These are phyloP conservation scores for Talaromyces piceae DNA, from an alignment of 2,329 filamentous ascomycete genomes.

Conservation along the genomic window DNA sequence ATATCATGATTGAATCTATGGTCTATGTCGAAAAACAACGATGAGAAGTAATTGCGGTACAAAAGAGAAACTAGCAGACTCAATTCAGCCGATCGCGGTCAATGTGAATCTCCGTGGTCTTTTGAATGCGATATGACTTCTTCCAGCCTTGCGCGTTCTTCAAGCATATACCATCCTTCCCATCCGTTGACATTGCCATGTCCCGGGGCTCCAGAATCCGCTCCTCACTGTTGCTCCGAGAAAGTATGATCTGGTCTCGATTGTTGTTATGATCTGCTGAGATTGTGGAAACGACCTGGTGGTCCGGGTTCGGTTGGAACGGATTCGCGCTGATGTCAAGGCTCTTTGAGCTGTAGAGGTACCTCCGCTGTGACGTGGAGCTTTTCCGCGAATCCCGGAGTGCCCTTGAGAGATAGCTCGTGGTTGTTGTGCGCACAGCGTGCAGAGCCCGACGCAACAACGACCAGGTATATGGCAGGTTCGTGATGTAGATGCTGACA, in stretches of 20 bases:
- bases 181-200: neutral
- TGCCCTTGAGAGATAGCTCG: neutral
- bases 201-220: constrained; percentile 1
- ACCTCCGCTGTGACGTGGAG: neutral
- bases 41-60: no score
- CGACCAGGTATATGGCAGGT: constrained; percentile 39
- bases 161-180: constrained; percentile 1
- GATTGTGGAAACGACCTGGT: constrained; percentile 3
- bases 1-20: no score
- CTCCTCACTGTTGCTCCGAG: constrained; percentile 7
- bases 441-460: constrained; percentile 32
- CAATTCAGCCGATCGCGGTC: neutral
- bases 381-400: neutral
- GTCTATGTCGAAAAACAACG: no score
- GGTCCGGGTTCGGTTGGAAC: neutral
- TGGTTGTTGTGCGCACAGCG: neutral
- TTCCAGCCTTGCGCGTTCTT: neutral
- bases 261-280: neutral
- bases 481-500: constrained; percentile 39
- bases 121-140: constrained; percentile 1
- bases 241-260: neutral
- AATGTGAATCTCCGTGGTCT: constrained; percentile 7
- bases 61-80: neutral
- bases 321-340: neutral
- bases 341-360: neutral